Evolutionary conservation across 495 filamentous ascomycete species (phyloP).

Genomic region (Neurospora tetrasperma): DNA sequence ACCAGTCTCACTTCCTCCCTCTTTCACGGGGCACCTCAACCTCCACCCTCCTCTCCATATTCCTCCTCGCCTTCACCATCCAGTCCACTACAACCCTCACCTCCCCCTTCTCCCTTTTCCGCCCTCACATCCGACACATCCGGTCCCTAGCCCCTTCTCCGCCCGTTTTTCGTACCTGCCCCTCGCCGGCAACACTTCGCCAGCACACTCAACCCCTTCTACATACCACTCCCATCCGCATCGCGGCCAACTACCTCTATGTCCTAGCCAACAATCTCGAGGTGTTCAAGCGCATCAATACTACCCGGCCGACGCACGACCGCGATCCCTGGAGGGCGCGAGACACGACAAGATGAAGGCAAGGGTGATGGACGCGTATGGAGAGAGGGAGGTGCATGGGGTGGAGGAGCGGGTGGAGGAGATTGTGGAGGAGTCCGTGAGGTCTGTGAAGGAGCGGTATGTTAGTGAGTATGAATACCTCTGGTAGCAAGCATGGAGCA

Average conservation of each 20-base stretch:
- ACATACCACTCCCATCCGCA: constrained; percentile 14
- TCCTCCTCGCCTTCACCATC: neutral
- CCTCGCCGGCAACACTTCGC: neutral
- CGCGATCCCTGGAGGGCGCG: constrained; percentile 15
- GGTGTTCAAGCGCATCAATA: constrained; percentile 20
- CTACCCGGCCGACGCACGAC: constrained; percentile 19
- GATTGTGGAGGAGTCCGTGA: neutral
- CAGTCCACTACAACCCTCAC: neutral
- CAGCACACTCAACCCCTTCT: neutral
- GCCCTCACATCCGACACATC: constrained; percentile 6
- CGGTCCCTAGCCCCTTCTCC: constrained; percentile 10
- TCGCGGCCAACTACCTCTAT: constrained; percentile 17
- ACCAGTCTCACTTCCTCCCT: neutral
- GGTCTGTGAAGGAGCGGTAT: neutral
- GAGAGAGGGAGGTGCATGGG: constrained; percentile 25
- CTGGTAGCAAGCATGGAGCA: neutral
- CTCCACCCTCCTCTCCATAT: neutral
- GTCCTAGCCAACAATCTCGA: constrained; percentile 31
- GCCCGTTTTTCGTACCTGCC: constrained; percentile 9
- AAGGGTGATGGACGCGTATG: constrained; percentile 26
- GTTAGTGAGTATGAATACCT: neutral
- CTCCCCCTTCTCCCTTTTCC: neutral
- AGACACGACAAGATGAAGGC: constrained; percentile 18
- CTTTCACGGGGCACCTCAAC: neutral
- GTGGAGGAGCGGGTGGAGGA: neutral